Conservation (phyloP, 257 asterid genomes). For the Solanum medicagineum region DNA sequence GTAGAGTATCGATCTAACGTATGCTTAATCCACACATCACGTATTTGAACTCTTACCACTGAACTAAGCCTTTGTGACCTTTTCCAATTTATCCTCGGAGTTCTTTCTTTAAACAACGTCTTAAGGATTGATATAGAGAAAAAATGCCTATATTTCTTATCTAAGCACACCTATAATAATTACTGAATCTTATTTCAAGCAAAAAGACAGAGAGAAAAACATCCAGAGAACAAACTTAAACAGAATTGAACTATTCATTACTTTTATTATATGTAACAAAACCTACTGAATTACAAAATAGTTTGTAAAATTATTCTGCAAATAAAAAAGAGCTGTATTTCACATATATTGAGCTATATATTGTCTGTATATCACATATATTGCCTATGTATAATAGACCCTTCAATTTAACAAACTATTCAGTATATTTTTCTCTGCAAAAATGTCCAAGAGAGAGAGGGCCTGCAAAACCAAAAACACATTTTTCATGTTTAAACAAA, state of each 20-base stretch:
- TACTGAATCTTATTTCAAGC: neutral
- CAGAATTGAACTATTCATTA: neutral
- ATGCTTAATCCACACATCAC: neutral
- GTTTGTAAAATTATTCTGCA: neutral
- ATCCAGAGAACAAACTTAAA: neutral
- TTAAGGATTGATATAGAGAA: too few relatives aligned
- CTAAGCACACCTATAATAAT: neutral
- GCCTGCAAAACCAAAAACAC: slow-evolving; percentile 35
- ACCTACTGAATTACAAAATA: neutral
- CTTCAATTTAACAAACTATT: neutral
- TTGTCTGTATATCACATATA: neutral
- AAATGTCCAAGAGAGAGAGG: slow-evolving; percentile 78
- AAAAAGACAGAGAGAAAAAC: neutral
- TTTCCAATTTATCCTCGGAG: neutral
- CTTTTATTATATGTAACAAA: neutral
- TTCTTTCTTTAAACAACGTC: neutral
- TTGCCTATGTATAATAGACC: neutral
- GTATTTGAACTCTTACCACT: neutral
- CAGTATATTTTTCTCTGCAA: slow-evolving; percentile 30
- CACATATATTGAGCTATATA: neutral
- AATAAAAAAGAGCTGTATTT: neutral
- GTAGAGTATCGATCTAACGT: neutral
- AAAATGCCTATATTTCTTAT: too few relatives aligned
- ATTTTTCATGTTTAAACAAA: neutral
- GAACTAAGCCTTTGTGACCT: neutral